A percentile compares a stretch with the other conserved stretches of the same genome.
Conservation (phyloP, 202 grass and related monocot species). For the Dendrocalamus latiflorus region DNA sequence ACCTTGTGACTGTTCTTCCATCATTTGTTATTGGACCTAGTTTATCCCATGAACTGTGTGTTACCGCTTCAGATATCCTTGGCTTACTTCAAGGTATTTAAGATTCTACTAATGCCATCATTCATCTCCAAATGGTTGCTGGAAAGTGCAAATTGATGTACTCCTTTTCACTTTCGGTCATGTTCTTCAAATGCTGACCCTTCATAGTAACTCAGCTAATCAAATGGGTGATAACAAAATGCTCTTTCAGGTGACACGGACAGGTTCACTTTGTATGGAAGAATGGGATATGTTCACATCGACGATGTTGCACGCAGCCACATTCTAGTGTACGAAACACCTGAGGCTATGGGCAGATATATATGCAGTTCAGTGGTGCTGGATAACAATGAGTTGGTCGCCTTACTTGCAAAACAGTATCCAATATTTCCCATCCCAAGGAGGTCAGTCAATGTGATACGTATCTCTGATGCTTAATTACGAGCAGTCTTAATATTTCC, state of each 20-base stretch:
- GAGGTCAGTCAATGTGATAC: conserved; percentile 34
- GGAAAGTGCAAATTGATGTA: background rate
- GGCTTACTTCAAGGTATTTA: conserved; percentile 70
- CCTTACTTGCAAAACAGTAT: conserved; percentile 59
- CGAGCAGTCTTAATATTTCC: background rate
- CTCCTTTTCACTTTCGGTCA: too few relatives aligned
- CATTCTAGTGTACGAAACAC: conserved; percentile 73
- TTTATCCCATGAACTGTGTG: conserved; percentile 61
- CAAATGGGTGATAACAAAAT: background rate
- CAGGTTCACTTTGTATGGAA: conserved; percentile 68
- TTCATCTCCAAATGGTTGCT: background rate
- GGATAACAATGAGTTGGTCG: conserved; percentile 58
- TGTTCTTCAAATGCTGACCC: too few relatives aligned
- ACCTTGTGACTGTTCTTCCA: conserved; percentile 81
- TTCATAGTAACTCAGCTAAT: background rate
- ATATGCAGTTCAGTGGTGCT: conserved; percentile 73
- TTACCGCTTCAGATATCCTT: conserved; percentile 75
- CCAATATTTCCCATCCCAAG: conserved; percentile 67
- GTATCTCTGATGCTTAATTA: background rate
- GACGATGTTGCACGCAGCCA: conserved; percentile 81
- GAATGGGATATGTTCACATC: conserved; percentile 94
- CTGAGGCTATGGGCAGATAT: conserved; percentile 58
- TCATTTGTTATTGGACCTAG: conserved; percentile 80
- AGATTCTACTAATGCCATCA: background rate
- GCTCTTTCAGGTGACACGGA: conserved; percentile 55